Conservation (phyloP, 2,329 filamentous ascomycete genomes). For the Teratosphaeria destructans region DNA sequence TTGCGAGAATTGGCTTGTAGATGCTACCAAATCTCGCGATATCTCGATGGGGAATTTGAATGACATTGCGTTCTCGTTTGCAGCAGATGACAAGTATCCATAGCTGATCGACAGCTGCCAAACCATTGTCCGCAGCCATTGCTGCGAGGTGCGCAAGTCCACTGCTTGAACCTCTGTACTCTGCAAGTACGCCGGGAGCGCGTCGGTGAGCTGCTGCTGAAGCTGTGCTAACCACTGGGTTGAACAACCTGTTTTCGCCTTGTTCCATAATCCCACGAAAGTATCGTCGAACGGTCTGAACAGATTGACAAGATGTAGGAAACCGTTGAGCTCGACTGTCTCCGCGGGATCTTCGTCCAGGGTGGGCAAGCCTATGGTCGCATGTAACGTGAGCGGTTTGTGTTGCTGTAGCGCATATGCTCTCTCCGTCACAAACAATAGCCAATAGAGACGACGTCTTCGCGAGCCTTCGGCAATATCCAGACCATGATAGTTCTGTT, state of each 20-base stretch:
- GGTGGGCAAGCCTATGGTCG: constrained; percentile 46
- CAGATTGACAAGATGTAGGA: constrained; percentile 50
- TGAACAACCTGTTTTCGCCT: constrained; percentile 37
- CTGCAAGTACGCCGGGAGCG: constrained; percentile 46
- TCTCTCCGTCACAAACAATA: constrained; percentile 53
- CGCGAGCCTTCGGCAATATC: constrained; percentile 44
- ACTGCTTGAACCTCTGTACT: constrained; percentile 57
- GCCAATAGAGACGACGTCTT: constrained; percentile 50
- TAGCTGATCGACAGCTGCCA: constrained; percentile 62
- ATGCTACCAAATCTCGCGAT: constrained; percentile 47
- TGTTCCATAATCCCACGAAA: constrained; percentile 56
- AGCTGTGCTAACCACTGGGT: constrained; percentile 37
- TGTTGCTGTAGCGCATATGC: constrained; percentile 55
- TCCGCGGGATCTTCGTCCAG: constrained; percentile 43
- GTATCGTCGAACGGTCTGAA: constrained; percentile 54
- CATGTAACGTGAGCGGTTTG: constrained; percentile 51
- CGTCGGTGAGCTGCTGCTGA: constrained; percentile 42
- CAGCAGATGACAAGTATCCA: constrained; percentile 46
- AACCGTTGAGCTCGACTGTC: constrained; percentile 45
- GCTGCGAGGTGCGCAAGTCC: constrained; percentile 58
- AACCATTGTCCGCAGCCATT: constrained; percentile 61
- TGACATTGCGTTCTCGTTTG: constrained; percentile 49
- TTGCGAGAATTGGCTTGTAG: constrained; percentile 62
- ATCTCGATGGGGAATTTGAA: constrained; percentile 54
- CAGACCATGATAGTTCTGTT: constrained; percentile 40